Evolutionary conservation across 352 stramenopile species (phyloP), one percentile per base, ranked within the genome.

Genomic region (Globisporangium orthogonon): DNA sequence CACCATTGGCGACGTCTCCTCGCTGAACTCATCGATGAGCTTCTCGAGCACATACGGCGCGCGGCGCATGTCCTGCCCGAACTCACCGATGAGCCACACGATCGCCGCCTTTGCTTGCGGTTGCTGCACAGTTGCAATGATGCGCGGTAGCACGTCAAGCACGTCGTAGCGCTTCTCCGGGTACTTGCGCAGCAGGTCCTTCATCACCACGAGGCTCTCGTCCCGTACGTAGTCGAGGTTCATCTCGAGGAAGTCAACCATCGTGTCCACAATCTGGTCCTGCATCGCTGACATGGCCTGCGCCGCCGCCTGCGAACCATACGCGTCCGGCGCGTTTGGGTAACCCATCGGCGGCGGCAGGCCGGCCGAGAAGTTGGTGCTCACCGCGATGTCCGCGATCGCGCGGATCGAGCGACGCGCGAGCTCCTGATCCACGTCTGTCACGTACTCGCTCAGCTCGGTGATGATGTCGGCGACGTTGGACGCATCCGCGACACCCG

Each of bases 21-120:
- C 83, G 45, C 87, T 91, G 59, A 98, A 99, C 2, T 83, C 76
- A 60, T 98, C 92, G 29, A 98, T 94, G 13, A 98, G 73, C 54
- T 95, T 96, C 76, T 99, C 97, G 17, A 99, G 73, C 44, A 98
- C 83, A 76, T 99, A 99, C 17, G 97, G 97, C 11, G 96, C 97
- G 29, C 95, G 87, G 28, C 83, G 79, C 60, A 92, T 67, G 57
- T 95, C 86, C 52, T 98, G 85, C 7, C 96, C 96, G 60, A 97
- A 99, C 72, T 99, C 96, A 41, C 96, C 97, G 9, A 99, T 65
- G 67, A 99, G 87, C 80, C 96, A 99, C 28, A 99, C 85, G 39
- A 98, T 82, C 29, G 92, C 95, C 45, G 95, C 92, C 62, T 98
- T 98, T 23, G 95, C 96, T 13, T 66, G 66, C 11, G 89, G 72